Conservation (phyloP, 768 basidiomycete species). For the Lactarius psammicola region DNA sequence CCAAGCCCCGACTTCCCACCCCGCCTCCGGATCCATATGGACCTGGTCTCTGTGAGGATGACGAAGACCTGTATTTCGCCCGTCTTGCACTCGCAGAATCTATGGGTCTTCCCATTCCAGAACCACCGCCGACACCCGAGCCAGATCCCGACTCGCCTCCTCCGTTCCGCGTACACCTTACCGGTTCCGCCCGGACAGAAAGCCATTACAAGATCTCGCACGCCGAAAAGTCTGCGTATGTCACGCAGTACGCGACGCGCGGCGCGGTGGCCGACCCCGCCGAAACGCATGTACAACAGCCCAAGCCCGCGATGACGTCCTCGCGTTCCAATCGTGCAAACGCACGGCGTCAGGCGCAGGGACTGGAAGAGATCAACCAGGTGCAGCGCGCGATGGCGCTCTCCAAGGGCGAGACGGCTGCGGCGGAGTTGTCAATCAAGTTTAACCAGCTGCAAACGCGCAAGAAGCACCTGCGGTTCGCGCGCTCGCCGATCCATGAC, state of each 20-base stretch:
- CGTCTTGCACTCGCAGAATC: slow-evolving; percentile 54
- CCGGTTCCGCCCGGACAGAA: slow-evolving; percentile 89
- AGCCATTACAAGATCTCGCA: slow-evolving; percentile 95
- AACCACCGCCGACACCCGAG: slow-evolving; percentile 31
- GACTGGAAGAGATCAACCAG: slow-evolving; percentile 92
- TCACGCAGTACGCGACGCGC: slow-evolving; percentile 81
- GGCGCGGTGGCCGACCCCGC: slow-evolving; percentile 43
- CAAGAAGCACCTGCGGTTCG: slow-evolving; percentile 97
- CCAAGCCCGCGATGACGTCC: slow-evolving; percentile 58
- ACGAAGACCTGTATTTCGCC: slow-evolving; percentile 85
- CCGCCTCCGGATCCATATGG: slow-evolving; percentile 54
- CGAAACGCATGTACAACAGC: slow-evolving; percentile 48
- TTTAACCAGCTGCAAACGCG: slow-evolving; percentile 98
- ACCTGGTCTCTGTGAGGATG: slow-evolving; percentile 70
- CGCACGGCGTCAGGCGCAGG: slow-evolving; percentile 86
- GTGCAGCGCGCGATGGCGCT: slow-evolving; percentile 77
- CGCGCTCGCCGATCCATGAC: slow-evolving; percentile 93
- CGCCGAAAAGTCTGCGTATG: slow-evolving; percentile 86
- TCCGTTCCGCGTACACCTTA: slow-evolving; percentile 71
- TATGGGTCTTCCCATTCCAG: slow-evolving; percentile 31
- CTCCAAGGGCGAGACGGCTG: slow-evolving; percentile 70
- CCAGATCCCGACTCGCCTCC: slow-evolving; percentile 44
- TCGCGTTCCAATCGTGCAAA: slow-evolving; percentile 91
- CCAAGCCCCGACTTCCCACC: slow-evolving; percentile 42
- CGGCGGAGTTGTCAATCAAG: slow-evolving; percentile 78